Conservation (phyloP, 768 basidiomycete genomes). For the Leccinum sublutescens region DNA sequence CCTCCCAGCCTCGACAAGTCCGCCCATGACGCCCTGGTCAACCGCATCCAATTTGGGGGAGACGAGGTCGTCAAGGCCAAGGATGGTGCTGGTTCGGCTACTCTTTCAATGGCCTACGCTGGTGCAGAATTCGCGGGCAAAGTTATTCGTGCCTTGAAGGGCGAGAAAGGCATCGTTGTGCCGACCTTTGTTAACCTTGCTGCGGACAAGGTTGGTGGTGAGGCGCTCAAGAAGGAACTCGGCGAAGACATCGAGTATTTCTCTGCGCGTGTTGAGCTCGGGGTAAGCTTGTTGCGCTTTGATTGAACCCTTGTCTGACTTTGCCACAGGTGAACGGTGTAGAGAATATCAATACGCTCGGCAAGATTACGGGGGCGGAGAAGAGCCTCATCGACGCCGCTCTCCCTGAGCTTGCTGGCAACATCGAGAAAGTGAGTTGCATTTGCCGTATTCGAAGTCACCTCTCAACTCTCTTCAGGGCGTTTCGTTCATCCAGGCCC, state of each 20-base stretch:
- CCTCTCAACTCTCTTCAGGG: conserved; percentile 19
- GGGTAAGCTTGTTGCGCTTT: conserved; percentile 45
- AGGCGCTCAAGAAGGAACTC: conserved; percentile 76
- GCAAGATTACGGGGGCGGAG: conserved; percentile 71
- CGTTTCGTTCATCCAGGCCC: conserved; percentile 22
- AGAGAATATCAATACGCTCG: conserved; percentile 78
- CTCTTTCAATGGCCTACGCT: conserved; percentile 95
- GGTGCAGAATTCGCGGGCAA: conserved; percentile 87
- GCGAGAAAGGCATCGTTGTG: conserved; percentile 82
- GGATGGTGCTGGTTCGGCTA: conserved; percentile 86
- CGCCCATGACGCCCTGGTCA: conserved; percentile 58
- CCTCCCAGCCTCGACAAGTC: conserved; percentile 52
- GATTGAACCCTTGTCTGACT: neutral
- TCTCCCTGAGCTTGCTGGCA: conserved; percentile 71
- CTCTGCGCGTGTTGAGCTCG: conserved; percentile 84
- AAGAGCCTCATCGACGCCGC: conserved; percentile 74
- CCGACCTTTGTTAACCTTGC: conserved; percentile 82
- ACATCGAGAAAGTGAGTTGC: conserved; percentile 64
- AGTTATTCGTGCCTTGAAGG: conserved; percentile 79
- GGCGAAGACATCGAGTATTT: conserved; percentile 81
- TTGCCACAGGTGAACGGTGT: conserved; percentile 70
- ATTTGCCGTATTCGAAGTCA: neutral
- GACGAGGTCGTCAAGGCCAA: conserved; percentile 99
- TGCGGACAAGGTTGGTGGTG: conserved; percentile 68
- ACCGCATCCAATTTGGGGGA: conserved; percentile 93